Evolutionary conservation across 345 rosid genomes (phyloP).

Genomic region (Luvunga scandens): DNA sequence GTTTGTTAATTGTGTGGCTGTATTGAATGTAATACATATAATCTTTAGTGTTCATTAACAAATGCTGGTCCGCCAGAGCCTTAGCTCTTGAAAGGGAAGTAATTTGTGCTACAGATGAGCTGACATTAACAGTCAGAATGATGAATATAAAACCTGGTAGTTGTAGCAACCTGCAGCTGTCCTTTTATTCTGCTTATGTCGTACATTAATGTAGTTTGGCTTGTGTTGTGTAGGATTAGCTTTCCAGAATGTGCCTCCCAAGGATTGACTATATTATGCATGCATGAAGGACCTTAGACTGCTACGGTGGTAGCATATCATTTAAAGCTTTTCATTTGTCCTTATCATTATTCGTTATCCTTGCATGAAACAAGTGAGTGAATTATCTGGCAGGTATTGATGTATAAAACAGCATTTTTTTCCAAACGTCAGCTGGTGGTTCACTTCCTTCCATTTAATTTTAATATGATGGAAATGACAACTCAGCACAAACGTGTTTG

Average conservation of each 20-base stretch:
- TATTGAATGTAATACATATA: background rate
- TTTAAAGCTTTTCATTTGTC: slow-evolving; percentile 10
- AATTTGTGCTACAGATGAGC: background rate
- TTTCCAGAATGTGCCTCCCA: background rate
- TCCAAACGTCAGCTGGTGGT: slow-evolving; percentile 1
- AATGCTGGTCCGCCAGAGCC: background rate
- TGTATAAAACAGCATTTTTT: background rate
- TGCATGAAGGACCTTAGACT: background rate
- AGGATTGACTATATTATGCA: background rate
- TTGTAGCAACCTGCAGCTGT: background rate
- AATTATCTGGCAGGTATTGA: background rate
- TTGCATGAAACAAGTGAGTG: background rate
- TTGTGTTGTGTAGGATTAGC: background rate
- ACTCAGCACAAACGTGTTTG: background rate
- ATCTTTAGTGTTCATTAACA: background rate
- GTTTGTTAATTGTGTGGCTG: background rate
- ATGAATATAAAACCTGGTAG: background rate
- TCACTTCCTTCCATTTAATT: background rate
- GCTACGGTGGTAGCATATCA: background rate
- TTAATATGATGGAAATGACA: background rate
- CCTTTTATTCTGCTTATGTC: background rate
- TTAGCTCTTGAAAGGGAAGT: background rate
- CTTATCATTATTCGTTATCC: background rate
- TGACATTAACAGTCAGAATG: background rate
- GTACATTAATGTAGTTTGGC: background rate